Base-by-base conservation (phyloP, 805 yeast species). In the Candida hispaniensis region DNA sequence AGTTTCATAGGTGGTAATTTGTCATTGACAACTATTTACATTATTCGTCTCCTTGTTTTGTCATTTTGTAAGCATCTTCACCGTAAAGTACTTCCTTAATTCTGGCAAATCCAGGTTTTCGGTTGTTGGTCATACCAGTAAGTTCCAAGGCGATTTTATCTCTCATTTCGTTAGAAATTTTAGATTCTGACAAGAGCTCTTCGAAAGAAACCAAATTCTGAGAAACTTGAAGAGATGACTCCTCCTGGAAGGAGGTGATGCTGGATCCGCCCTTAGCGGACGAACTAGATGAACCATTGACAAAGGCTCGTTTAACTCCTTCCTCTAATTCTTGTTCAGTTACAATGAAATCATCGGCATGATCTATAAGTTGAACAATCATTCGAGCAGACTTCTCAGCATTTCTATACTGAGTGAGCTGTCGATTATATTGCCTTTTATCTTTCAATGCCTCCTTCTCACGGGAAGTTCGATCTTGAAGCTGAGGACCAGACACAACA, bases 391-490 rank as follows among this genome's bases (percentile, higher is more conserved):
- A 68, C 26, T 59, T 56, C 43, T 70, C 72, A 45, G 71, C 65
- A 4, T 63, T 64, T 33, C 58, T 60, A 40, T 77, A 64, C 46
- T 74, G 74, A 9, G 58, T 52, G 25, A 66, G 58, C 42, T 68
- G 63, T 53, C 91, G 68, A 57, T 85, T 86, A 47, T 78, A 69
- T 30, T 61, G 56, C 45, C 86, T 67, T 54, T 79, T 80, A 47
- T 71, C 66, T 18, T 56, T 47, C 44, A 81, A 58, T 17, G 68
- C 48, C 35, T 65, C 68, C 33, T 58, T 54, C 57, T 86, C 94
- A 48, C 75, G 91, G 14, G 60, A 63, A 0, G 93, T 78, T 55
- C 94, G 69, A 29, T 60, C 69, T 50, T 79, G 68, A 64, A 86
- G 70, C 41, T 83, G 59, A 10, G 88, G 80, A 2, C 80, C 81